Evolutionary conservation across 768 basidiomycete species (phyloP), one percentile per base, ranked within the genome.

Genomic region (Termitomyces sp.): DNA sequence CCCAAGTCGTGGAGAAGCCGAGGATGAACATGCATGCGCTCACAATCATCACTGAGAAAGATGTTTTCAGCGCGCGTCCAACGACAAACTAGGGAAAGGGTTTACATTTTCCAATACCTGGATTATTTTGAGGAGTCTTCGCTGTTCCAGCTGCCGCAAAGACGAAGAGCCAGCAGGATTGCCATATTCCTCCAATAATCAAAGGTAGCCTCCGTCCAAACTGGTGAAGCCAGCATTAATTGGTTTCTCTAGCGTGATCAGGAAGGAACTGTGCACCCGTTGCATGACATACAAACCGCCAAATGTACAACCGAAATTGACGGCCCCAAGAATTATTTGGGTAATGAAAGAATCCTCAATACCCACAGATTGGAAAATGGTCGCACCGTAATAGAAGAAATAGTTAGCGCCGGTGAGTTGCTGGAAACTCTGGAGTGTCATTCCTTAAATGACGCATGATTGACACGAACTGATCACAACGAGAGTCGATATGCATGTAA

Each of bases 251-350:
- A 3, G 14, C 8, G 38, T 15, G 57, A 43, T 20, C 42, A 5
- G 43, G 31, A 32, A 46, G 36, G 59, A 10, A 48, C 61, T 9
- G 73, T 79, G 48, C 66, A 81, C 84, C 68, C 77, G 77, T 70
- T 91, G 86, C 83, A 91, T 86, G 57, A 90, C 75, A 70, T 86
- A 91, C 66, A 92, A 71, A 1, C 90, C 89, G 38, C 85, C 82
- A 73, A 89, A 89, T 11, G 87, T 89, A 70, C 86, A 86, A 51
- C 76, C 75, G 66, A 90, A 88, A 72, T 90, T 89, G 69, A 90
- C 87, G 4, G 81, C 82, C 43, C 89, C 88, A 46, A 91, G 76
- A 65, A 92, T 91, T 64, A 91, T 87, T 65, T 92, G 90, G 1
- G 85, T 86, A 52, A 89, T 75, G 67, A 82, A 90, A 29, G 84